These are phyloP conservation scores for Monilinia polystroma DNA, from an alignment of 2,329 filamentous ascomycete genomes.

Conservation along the genomic window DNA sequence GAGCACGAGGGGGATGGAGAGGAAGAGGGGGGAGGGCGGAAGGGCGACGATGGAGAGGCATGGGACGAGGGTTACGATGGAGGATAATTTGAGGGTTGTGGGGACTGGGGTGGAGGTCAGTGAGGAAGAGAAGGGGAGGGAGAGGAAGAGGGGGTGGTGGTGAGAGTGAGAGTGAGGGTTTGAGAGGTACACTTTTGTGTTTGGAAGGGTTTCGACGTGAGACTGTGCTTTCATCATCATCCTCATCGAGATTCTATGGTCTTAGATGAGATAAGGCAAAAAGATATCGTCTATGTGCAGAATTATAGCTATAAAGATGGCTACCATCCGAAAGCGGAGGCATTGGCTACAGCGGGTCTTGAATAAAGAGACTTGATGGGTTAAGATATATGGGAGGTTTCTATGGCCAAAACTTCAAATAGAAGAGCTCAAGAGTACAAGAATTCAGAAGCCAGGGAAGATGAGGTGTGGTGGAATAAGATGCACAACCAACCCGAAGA, in stretches of 20 bases:
- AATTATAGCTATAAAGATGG: too few species aligned
- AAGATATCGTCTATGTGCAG: not conserved
- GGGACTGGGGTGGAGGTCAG: slow-evolving; percentile 1
- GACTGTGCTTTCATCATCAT: too few species aligned
- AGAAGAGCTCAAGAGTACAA: not conserved
- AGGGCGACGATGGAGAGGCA: not conserved
- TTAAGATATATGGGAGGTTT: not conserved
- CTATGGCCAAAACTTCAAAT: not conserved
- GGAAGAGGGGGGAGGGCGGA: slow-evolving; percentile 25
- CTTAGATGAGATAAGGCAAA: not conserved
- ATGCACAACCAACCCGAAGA: not conserved
- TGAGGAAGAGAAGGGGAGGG: slow-evolving; percentile 4
- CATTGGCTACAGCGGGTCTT: too few species aligned
- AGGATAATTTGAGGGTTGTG: slow-evolving; percentile 16
- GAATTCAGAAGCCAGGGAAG: not conserved
- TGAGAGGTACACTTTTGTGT: too few species aligned
- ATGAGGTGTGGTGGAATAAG: not conserved
- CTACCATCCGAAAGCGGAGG: too few species aligned
- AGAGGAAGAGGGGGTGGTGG: slow-evolving; percentile 16
- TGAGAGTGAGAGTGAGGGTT: not conserved
- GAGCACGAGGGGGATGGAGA: slow-evolving; percentile 40
- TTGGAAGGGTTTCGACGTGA: too few species aligned
- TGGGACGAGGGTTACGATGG: not conserved
- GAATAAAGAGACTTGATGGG: not conserved
- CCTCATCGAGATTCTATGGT: too few species aligned